Base-by-base conservation (phyloP, 805 yeast species). In the Isabelozyma pseudorhagii region DNA sequence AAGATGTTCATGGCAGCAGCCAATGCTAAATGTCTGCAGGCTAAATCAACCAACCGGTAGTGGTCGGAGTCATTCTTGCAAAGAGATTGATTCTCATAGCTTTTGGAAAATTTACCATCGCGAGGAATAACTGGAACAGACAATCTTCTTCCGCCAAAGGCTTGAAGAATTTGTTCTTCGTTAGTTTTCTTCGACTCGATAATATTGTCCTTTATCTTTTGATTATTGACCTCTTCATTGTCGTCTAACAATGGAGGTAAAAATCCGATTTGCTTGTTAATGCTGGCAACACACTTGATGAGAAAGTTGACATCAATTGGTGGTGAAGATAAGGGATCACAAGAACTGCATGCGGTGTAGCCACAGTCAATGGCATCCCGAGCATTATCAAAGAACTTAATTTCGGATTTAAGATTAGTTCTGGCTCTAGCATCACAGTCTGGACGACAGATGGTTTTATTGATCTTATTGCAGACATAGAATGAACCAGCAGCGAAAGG, bases 21-120 rank as follows among this genome's bases (percentile, higher is more conserved):
- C 40, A 84, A 72, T 1, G 93, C 91, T 59, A 88, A 84, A 64
- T 87, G 92, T 48, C 93, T 82, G 61, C 96, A 89, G 0, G 96
- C 94, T 58, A 84, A 79, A 61, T 83, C 87, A 18, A 85, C 89
- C 43, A 85, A 75, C 51, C 84, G 76, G 57, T 81, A 75, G 60
- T 87, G 92, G 58, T 85, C 90, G 43, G 81, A 72, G 61, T 85
- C 89, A 62, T 82, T 82, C 58, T 82, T 80, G 18, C 83, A 72
- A 28, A 79, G 61, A 8, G 67, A 56, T 10, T 56, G 40, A 38
- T 49, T 44, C 40, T 57, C 64, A 39, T 52, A 56, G 44, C 67
- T 65, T 48, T 65, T 66, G 17, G 63, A 45, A 42, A 51, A 46
- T 44, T 62, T 62, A 14, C 64, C 63, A 36, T 62, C 63, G 45